Base-by-base conservation (phyloP, 495 filamentous ascomycete genomes). In the Halenospora varia region DNA sequence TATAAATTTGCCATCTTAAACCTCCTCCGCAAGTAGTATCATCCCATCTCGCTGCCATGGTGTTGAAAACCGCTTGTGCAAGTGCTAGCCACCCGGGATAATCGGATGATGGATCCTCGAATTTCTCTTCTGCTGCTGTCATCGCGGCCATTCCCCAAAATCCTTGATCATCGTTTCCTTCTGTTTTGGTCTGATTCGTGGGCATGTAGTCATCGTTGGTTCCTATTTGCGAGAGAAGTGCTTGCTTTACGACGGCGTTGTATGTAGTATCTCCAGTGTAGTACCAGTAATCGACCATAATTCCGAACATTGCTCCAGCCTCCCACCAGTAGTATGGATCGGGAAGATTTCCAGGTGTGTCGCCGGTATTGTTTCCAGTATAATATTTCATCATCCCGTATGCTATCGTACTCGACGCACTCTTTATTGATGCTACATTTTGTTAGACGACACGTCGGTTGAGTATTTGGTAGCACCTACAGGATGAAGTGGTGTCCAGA, bases 121-220 rank as follows among this genome's bases (percentile, higher is more conserved):
- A 93, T 48, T 85, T 87, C 48, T 83, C 76, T 68, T 94, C 89
- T 8, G 90, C 88, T 0, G 89, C 89, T 10, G 82, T 77, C 82
- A 94, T 87, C 39, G 83, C 88, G 2, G 88, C 77, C 70, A 93
- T 84, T 25, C 75, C 90, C 90, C 89, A 94, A 42, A 56, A 56
- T 3, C 79, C 85, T 65, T 94, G 90, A 66, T 95, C 90, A 62
- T 95, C 90, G 68, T 95, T 95, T 50, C 90, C 88, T 51, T 81
- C 70, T 0, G 86, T 85, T 56, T 83, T 79, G 22, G 87, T 88
- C 63, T 96, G 90, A 68, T 96, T 96, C 10, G 72, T 70, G 0
- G 92, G 89, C 88, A 92, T 90, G 67, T 84, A 94, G 55, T 91
- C 80, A 10, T 73, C 68, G 41, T 85, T 76, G 11, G 80, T 76